These are phyloP conservation scores for Delonix regia DNA, from an alignment of 306 rosid species.

Conservation along the genomic window DNA sequence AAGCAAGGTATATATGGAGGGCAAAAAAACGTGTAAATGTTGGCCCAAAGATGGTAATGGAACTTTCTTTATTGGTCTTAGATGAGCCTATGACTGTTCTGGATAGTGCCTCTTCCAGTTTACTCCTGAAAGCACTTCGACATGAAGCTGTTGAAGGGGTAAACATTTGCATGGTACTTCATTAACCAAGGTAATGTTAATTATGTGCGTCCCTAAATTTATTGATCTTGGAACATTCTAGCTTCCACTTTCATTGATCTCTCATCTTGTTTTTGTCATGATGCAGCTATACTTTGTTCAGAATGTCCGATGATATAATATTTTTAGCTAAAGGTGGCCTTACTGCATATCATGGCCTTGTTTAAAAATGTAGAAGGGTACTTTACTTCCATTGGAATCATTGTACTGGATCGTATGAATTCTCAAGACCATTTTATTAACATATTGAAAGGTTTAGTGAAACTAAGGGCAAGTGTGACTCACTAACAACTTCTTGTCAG, in stretches of 20 bases:
- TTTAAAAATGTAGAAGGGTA: constrained; percentile 71
- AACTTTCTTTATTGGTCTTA: constrained; percentile 69
- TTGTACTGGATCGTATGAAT: constrained; percentile 69
- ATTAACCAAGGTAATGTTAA: constrained; percentile 64
- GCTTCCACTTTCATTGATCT: not conserved
- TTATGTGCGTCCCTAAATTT: not conserved
- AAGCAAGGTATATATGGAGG: constrained; percentile 79
- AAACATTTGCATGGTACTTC: constrained; percentile 79
- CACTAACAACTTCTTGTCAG: constrained; percentile 66
- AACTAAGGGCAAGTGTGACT: constrained; percentile 52
- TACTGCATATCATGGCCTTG: constrained; percentile 70
- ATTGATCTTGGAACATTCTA: constrained; percentile 17
- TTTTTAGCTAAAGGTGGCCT: constrained; percentile 79
- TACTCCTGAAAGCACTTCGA: constrained; percentile 68
- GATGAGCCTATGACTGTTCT: constrained; percentile 81
- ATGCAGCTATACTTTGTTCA: constrained; percentile 66
- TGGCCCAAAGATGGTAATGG: constrained; percentile 80
- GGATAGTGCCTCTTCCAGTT: constrained; percentile 72
- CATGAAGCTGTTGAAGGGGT: constrained; percentile 86
- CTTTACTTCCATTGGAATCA: constrained; percentile 65
- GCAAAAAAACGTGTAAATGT: constrained; percentile 72
- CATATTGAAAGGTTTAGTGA: constrained; percentile 72
- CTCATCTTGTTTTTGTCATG: constrained; percentile 19
- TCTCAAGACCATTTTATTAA: constrained; percentile 80
- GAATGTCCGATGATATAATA: constrained; percentile 78